Evolutionary conservation across 1,284 basidiomycete species (phyloP).

Genomic region (Cryptococcus hybrid): DNA sequence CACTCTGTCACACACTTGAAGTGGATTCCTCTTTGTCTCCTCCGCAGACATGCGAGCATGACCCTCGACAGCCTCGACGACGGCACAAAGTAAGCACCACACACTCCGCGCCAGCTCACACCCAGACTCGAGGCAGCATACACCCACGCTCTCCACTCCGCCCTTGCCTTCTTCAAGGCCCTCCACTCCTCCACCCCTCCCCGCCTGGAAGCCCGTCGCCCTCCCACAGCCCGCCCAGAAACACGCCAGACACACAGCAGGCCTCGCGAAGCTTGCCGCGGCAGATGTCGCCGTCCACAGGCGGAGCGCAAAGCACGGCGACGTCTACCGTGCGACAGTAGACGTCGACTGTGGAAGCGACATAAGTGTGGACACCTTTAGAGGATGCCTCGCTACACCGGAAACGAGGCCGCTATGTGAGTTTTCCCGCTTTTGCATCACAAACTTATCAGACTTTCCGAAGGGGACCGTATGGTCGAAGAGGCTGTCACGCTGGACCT

Average conservation of each 20-base stretch:
- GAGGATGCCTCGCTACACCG: constrained; percentile 75
- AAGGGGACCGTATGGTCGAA: constrained; percentile 88
- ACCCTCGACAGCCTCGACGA: constrained; percentile 43
- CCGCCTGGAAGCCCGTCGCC: constrained; percentile 50
- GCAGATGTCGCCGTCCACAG: constrained; percentile 52
- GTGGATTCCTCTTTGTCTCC: too few species aligned
- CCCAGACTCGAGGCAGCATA: constrained; percentile 48
- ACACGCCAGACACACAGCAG: constrained; percentile 20
- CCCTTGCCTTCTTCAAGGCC: constrained; percentile 45
- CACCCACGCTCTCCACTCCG: constrained; percentile 42
- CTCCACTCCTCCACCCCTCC: constrained; percentile 42
- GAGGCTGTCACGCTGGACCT: constrained; percentile 78
- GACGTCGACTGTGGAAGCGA: constrained; percentile 70
- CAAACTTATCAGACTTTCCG: background rate
- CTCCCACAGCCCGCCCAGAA: constrained; percentile 27
- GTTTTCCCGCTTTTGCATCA: constrained; percentile 10
- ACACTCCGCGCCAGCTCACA: background rate
- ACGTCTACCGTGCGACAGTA: constrained; percentile 78
- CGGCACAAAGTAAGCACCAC: constrained; percentile 41
- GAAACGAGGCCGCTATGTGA: constrained; percentile 74
- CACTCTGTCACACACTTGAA: too few species aligned
- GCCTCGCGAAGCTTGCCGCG: constrained; percentile 36
- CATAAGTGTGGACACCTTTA: constrained; percentile 72
- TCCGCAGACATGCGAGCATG: constrained; percentile 15
- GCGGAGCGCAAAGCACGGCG: constrained; percentile 56